Conservation (phyloP, 2,329 filamentous ascomycete species). For the Leptographium wingfieldii region DNA sequence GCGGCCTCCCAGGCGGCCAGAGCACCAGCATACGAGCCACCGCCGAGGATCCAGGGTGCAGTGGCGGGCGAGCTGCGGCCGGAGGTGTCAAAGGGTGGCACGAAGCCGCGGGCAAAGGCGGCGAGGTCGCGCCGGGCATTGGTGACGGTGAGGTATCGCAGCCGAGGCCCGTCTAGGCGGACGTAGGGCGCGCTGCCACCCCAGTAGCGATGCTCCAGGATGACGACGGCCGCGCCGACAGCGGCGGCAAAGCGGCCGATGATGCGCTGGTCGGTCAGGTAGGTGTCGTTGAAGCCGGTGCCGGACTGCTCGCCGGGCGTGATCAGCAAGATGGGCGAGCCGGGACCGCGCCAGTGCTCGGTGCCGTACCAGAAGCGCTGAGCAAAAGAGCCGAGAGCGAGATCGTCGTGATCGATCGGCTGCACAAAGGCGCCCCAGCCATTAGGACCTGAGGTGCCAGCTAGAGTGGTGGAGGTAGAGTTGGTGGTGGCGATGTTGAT, state of each 20-base stretch:
- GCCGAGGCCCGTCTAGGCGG: conserved; percentile 21
- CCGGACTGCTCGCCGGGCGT: conserved; percentile 23
- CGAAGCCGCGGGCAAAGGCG: conserved; percentile 31
- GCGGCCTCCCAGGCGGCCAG: conserved; percentile 25
- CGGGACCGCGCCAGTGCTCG: conserved; percentile 25
- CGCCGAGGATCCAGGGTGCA: conserved; percentile 41
- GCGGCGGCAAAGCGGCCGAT: conserved; percentile 26
- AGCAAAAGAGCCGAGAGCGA: conserved; percentile 25
- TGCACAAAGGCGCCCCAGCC: conserved; percentile 23
- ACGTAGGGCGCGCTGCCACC: conserved; percentile 25
- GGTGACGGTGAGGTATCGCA: conserved; percentile 27
- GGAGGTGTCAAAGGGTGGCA: conserved; percentile 35
- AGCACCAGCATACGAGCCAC: conserved; percentile 43
- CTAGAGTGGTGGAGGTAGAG: neutral
- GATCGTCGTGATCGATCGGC: conserved; percentile 27
- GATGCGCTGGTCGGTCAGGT: conserved; percentile 40
- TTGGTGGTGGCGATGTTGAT: too few relatives aligned
- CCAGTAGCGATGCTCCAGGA: conserved; percentile 32
- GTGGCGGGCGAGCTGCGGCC: conserved; percentile 29
- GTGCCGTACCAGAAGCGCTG: conserved; percentile 28
- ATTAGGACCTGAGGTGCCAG: neutral
- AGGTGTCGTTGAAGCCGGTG: conserved; percentile 12
- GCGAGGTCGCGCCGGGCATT: conserved; percentile 27
- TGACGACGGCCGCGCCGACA: conserved; percentile 25
- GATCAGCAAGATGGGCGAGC: conserved; percentile 26